Evolutionary conservation across 129 eudicot species (phyloP).

Genomic region (Helianthus annuus): DNA sequence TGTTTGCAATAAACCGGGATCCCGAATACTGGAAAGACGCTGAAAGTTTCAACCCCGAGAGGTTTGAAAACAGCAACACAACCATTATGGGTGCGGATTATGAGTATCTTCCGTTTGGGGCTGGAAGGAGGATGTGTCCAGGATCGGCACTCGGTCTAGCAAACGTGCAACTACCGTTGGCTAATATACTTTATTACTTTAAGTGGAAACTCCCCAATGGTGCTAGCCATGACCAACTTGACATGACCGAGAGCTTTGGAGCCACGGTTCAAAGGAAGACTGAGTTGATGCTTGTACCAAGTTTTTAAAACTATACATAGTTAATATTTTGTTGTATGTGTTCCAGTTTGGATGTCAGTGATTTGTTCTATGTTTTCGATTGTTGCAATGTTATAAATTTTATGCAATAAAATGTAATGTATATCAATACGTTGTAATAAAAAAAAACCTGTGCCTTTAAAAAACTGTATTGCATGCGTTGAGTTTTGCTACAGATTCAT

Average conservation of each 20-base stretch:
- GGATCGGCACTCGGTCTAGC: slow-evolving; percentile 34
- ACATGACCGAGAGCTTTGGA: slow-evolving; percentile 44
- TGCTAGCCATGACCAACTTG: slow-evolving; percentile 29
- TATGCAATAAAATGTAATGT: no score
- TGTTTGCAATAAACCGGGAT: slow-evolving; percentile 31
- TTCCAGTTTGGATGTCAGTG: not conserved
- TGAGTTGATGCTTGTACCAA: slow-evolving; percentile 20
- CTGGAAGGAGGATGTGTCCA: slow-evolving; percentile 44
- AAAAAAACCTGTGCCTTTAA: no score
- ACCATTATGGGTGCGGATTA: slow-evolving; percentile 24
- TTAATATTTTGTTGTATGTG: no score
- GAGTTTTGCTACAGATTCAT: no score
- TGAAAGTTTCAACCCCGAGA: slow-evolving; percentile 41
- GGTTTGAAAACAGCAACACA: slow-evolving; percentile 25
- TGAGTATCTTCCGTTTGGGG: slow-evolving; percentile 44
- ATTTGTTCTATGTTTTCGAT: not conserved
- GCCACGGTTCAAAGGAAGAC: slow-evolving; percentile 39
- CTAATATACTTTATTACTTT: slow-evolving; percentile 36
- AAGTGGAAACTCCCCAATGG: slow-evolving; percentile 43
- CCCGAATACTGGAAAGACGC: slow-evolving; percentile 43
- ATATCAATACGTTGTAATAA: no score
- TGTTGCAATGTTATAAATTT: not conserved
- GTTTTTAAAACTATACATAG: slow-evolving; percentile 1
- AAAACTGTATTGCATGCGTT: no score
- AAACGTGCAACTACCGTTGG: slow-evolving; percentile 38